Conservation (phyloP, 495 filamentous ascomycete species). For the Viridothelium virens region DNA sequence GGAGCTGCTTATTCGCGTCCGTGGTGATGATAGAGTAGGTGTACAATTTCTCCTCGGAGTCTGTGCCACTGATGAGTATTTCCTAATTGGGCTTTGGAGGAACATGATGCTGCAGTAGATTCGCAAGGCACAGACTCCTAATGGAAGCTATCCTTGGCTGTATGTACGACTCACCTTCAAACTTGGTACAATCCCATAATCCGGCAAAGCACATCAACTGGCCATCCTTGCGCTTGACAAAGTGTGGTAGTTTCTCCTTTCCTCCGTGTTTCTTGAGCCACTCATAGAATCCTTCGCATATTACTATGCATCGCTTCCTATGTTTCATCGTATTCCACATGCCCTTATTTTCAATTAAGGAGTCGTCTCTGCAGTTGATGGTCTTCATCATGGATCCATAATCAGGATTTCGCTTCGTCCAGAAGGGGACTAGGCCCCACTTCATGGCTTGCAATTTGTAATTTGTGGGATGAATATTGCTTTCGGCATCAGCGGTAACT, state of each 20-base stretch:
- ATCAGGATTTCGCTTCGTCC: conserved; percentile 75
- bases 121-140: conserved; percentile 3
- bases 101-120: conserved; percentile 8
- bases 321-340: conserved; percentile 92
- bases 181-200: conserved; percentile 80
- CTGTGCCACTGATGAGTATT: conserved; percentile 21
- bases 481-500: background rate
- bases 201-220: conserved; percentile 84
- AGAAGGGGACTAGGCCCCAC: conserved; percentile 87
- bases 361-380: conserved; percentile 94
- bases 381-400: conserved; percentile 72
- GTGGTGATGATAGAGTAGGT: conserved; percentile 93
- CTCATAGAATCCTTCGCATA: conserved; percentile 92
- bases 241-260: conserved; percentile 78
- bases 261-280: conserved; percentile 78
- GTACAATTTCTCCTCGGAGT: conserved; percentile 58
- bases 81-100: background rate
- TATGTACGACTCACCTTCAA: conserved; percentile 51
- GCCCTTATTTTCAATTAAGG: conserved; percentile 61
- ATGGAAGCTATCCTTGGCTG: background rate
- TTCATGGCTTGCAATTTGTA: conserved; percentile 89
- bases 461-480: conserved; percentile 30
- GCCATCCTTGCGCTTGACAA: conserved; percentile 69
- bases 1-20: conserved; percentile 65
- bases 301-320: conserved; percentile 74